A percentile compares a stretch with the other conserved stretches of the same genome.
Conservation (phyloP, 2,329 filamentous ascomycete genomes). For the Trichophyton rubrum region DNA sequence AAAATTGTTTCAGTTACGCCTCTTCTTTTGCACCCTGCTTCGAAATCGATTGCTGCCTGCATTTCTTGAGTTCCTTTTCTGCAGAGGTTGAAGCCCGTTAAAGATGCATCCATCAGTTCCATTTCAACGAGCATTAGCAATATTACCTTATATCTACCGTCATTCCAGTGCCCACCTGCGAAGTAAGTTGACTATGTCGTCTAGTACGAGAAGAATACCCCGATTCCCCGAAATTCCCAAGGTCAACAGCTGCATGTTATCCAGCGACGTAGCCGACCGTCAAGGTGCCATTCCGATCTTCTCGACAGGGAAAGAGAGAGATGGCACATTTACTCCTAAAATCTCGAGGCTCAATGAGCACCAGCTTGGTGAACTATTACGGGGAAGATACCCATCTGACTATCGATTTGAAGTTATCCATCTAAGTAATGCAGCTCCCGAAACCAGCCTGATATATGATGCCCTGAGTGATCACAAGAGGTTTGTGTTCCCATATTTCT, state of each 20-base stretch:
- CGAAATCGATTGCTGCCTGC: too few relatives aligned
- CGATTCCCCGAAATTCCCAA: not conserved
- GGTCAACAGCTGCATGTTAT: not conserved
- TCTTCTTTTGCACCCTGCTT: too few relatives aligned
- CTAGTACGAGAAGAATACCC: not conserved
- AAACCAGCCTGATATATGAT: not conserved
- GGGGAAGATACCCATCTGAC: not conserved
- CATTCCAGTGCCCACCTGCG: not conserved
- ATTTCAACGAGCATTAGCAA: not conserved
- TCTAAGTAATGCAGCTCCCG: not conserved
- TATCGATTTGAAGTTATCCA: not conserved
- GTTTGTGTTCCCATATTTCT: too few relatives aligned
- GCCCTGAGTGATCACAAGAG: not conserved
- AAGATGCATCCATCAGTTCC: too few relatives aligned
- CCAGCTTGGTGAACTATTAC: not conserved
- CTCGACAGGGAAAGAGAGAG: not conserved
- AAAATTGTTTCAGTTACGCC: too few relatives aligned
- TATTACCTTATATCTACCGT: too few relatives aligned
- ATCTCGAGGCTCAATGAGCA: not conserved
- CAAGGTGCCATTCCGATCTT: not conserved
- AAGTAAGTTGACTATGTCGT: not conserved
- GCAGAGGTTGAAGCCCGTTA: too few relatives aligned
- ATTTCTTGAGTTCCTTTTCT: too few relatives aligned
- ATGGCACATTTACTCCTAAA: not conserved
- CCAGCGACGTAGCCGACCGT: not conserved